phyloP scores from a whole-genome alignment of 345 rosid genomes.

The Microcos paniculata region DNA sequence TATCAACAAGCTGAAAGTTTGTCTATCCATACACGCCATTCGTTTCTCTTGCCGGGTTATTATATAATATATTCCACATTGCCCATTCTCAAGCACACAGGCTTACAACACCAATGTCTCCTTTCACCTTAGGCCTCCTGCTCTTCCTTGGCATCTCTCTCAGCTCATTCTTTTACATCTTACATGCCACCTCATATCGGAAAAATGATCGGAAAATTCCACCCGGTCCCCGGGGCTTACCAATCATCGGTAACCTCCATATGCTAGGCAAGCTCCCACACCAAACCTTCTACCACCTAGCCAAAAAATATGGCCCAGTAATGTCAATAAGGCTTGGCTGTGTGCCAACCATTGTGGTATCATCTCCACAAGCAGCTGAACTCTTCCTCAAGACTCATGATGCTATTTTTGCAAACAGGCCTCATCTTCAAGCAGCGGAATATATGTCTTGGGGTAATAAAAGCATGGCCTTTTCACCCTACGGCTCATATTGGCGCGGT shows the following conservation, averaged over 20 bases:
- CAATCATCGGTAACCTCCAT: slow-evolving; percentile 38
- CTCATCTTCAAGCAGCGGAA: slow-evolving; percentile 13
- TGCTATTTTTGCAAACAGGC: slow-evolving; percentile 37
- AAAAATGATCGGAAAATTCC: too few relatives aligned
- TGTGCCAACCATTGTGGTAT: slow-evolving; percentile 35
- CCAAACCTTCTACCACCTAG: slow-evolving; percentile 27
- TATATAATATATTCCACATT: too few relatives aligned
- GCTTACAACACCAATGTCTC: too few relatives aligned
- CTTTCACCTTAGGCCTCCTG: too few relatives aligned
- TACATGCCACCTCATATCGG: too few relatives aligned
- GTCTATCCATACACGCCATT: too few relatives aligned
- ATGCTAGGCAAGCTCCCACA: slow-evolving; percentile 37
- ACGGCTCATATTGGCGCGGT: too few relatives aligned
- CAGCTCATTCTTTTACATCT: too few relatives aligned
- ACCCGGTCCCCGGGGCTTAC: slow-evolving; percentile 41
- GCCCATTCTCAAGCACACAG: too few relatives aligned
- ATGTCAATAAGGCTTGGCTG: slow-evolving; percentile 36
- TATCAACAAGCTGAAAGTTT: too few relatives aligned
- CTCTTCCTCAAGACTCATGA: slow-evolving; percentile 49
- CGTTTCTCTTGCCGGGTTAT: too few relatives aligned
- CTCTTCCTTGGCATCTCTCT: too few relatives aligned
- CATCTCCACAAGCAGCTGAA: slow-evolving; percentile 38
- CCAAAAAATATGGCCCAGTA: slow-evolving; percentile 43
- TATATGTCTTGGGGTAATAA: slow-evolving; percentile 20
- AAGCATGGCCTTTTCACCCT: slow-evolving; percentile 28